A percentile compares a stretch with the other conserved stretches of the same genome.
Conservation (phyloP, 2,329 filamentous ascomycete genomes). For the Scedosporium minutisporum region DNA sequence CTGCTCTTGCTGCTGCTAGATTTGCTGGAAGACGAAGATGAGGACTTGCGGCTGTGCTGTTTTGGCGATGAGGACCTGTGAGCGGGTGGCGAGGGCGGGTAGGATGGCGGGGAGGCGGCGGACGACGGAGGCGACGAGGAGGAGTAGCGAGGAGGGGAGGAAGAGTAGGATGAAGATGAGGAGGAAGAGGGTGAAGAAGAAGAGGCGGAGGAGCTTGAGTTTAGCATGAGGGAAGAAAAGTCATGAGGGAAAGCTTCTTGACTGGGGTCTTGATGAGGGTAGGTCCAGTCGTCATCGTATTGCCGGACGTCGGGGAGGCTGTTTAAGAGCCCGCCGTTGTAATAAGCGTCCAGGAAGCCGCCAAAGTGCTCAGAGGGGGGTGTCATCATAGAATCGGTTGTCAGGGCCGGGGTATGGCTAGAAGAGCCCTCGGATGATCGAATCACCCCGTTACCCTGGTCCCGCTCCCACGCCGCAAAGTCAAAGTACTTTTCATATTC, state of each 20-base stretch:
- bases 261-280: constrained; percentile 24
- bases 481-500: constrained; percentile 5
- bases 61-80: constrained; percentile 5
- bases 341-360: not conserved
- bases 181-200: constrained; percentile 5
- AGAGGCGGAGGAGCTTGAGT: constrained; percentile 1
- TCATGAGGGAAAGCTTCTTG: constrained; percentile 15
- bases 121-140: constrained; percentile 3
- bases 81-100: constrained; percentile 1
- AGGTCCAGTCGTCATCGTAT: constrained; percentile 30
- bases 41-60: not conserved
- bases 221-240: constrained; percentile 1
- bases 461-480: constrained; percentile 5
- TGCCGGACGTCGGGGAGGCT: constrained; percentile 1
- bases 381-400: constrained; percentile 3
- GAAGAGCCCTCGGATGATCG: constrained; percentile 5
- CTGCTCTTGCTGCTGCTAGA: constrained; percentile 4
- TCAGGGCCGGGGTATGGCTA: constrained; percentile 6
- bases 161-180: constrained; percentile 1
- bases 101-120: not conserved
- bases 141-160: not conserved
- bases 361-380: constrained; percentile 2
- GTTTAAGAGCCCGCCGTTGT: constrained; percentile 2
- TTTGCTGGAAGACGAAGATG: not conserved
- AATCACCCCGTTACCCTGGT: constrained; percentile 5